Conservation (phyloP, 2,329 filamentous ascomycete genomes). For the Zymoseptoria tritici region DNA sequence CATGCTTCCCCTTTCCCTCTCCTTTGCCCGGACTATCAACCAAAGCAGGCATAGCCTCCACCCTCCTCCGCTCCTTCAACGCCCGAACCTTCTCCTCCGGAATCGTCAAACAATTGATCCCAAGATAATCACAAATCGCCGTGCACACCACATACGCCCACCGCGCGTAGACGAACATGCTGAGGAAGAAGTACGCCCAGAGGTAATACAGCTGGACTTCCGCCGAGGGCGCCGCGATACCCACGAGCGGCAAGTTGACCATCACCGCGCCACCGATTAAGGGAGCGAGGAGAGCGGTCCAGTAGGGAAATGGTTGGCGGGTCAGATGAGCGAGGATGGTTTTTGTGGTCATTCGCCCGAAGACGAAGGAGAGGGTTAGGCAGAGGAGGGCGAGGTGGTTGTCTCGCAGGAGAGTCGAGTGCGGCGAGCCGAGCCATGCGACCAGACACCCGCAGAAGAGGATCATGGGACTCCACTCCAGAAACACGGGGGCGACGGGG, state of each 20-base stretch:
- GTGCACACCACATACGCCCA: slow-evolving; percentile 90
- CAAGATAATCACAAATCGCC: slow-evolving; percentile 83
- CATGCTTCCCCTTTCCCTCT: neutral
- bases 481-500: slow-evolving; percentile 72
- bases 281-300: slow-evolving; percentile 84
- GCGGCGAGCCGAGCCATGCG: slow-evolving; percentile 82
- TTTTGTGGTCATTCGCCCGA: slow-evolving; percentile 96
- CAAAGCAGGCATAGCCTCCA: neutral
- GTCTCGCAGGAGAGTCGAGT: slow-evolving; percentile 70
- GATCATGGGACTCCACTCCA: slow-evolving; percentile 88
- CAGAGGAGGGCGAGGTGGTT: slow-evolving; percentile 92
- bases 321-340: slow-evolving; percentile 96
- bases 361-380: slow-evolving; percentile 90
- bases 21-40: neutral
- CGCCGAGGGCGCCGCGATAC: slow-evolving; percentile 52
- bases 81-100: slow-evolving; percentile 32
- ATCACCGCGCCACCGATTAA: slow-evolving; percentile 78
- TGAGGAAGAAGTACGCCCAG: slow-evolving; percentile 74
- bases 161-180: slow-evolving; percentile 76
- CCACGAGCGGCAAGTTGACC: slow-evolving; percentile 72
- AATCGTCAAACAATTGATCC: slow-evolving; percentile 92
- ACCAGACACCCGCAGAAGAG: slow-evolving; percentile 69
- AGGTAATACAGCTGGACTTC: slow-evolving; percentile 71
- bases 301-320: slow-evolving; percentile 89
- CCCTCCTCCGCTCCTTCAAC: slow-evolving; percentile 19